Percentiles rank a stretch among this genome's conserved stretches.
Conservation (phyloP, 495 filamentous ascomycete species). For the Penicillium herquei region DNA sequence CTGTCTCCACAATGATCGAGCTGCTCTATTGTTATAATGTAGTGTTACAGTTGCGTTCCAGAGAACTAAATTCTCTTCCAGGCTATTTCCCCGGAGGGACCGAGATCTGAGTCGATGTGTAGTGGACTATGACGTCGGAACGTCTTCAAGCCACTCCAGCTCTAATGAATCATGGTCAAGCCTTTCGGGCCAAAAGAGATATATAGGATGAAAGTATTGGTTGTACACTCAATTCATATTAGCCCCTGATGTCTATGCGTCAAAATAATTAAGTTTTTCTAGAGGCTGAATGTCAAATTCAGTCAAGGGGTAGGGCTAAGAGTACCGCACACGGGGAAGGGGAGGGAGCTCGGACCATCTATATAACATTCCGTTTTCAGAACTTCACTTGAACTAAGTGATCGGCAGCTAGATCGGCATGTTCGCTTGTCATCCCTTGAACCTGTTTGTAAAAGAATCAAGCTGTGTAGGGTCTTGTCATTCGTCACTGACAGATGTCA, state of each 20-base stretch:
- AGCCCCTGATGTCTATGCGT: too few relatives aligned
- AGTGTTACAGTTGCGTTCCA: conserved; percentile 32
- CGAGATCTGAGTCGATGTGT: background rate
- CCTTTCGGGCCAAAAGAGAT: background rate
- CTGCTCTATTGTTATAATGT: conserved; percentile 22
- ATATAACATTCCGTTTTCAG: conserved; percentile 19
- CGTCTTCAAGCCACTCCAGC: background rate
- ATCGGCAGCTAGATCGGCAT: conserved; percentile 12
- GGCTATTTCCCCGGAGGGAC: background rate
- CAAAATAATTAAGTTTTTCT: too few relatives aligned
- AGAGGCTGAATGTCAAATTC: too few relatives aligned
- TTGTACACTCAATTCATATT: too few relatives aligned
- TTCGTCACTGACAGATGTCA: conserved; percentile 8
- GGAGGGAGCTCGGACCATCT: background rate
- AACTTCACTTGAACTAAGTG: conserved; percentile 4
- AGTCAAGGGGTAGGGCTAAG: too few relatives aligned
- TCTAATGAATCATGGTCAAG: background rate
- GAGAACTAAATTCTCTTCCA: background rate
- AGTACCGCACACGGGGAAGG: conserved; percentile 12
- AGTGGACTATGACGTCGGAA: background rate
- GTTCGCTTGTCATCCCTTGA: background rate
- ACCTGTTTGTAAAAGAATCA: background rate
- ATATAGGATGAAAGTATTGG: too few relatives aligned
- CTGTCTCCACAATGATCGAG: conserved; percentile 18
- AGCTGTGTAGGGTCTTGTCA: background rate